These are phyloP conservation scores for Thinopyrum elongatum DNA, from an alignment of 176 grass and related monocot genomes.

Conservation along the genomic window DNA sequence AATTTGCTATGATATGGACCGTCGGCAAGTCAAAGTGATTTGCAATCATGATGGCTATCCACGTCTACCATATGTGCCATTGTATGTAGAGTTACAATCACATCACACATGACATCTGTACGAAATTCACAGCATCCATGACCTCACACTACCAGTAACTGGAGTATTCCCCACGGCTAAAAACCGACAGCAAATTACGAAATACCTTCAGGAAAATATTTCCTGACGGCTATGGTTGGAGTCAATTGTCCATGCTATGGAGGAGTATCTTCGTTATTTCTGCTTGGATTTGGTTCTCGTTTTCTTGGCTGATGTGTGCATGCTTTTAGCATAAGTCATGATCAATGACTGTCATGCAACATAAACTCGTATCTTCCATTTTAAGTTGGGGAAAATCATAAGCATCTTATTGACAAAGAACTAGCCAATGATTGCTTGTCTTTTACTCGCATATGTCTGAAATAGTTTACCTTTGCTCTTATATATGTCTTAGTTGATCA, in stretches of 20 bases:
- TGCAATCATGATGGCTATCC: neutral
- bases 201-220: too few species aligned
- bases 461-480: neutral
- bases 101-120: neutral
- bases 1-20: neutral
- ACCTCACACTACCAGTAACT: neutral
- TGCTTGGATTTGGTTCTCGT: too few species aligned
- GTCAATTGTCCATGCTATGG: neutral
- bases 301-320: neutral
- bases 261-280: neutral
- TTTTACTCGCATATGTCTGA: neutral
- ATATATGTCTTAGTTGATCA: neutral
- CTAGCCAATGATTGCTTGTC: neutral
- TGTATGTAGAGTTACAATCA: neutral
- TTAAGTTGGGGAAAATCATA: neutral
- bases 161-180: too few species aligned
- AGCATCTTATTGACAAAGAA: neutral
- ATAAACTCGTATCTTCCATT: neutral
- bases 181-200: too few species aligned
- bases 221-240: neutral
- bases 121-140: neutral
- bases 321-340: neutral
- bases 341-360: neutral
- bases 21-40: neutral
- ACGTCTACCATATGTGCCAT: neutral